Percentiles rank a stretch among this genome's conserved stretches.
phyloP scores from a whole-genome alignment of 2,329 filamentous ascomycete species.

The Alternaria gansuensis region DNA sequence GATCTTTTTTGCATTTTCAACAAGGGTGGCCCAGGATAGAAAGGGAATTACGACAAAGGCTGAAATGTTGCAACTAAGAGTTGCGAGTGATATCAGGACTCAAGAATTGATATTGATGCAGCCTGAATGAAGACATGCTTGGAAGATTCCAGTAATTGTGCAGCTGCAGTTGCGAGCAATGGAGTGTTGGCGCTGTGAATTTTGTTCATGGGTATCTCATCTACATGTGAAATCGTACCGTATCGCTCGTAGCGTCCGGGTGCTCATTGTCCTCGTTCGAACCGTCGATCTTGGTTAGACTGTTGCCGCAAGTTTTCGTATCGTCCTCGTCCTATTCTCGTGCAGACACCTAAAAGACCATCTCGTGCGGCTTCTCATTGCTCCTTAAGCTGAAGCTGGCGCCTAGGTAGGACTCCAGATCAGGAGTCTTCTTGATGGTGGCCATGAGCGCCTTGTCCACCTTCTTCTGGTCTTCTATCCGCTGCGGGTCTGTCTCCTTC shows the following conservation, averaged over 20 bases:
- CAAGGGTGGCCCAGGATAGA: too few species aligned
- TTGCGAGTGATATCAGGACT: too few species aligned
- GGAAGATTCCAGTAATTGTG: neutral
- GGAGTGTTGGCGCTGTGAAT: slow-evolving; percentile 7
- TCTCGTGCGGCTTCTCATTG: slow-evolving; percentile 99
- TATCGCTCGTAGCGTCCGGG: slow-evolving; percentile 9
- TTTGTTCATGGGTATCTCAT: slow-evolving; percentile 27
- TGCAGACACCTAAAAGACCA: slow-evolving; percentile 76
- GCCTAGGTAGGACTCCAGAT: slow-evolving; percentile 89
- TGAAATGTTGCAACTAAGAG: neutral
- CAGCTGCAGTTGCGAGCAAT: neutral
- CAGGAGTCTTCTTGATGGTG: slow-evolving; percentile 95
- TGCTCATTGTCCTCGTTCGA: slow-evolving; percentile 4
- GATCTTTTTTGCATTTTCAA: too few species aligned
- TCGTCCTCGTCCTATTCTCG: neutral
- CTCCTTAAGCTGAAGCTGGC: slow-evolving; percentile 97
- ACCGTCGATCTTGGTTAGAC: neutral
- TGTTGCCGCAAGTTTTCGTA: neutral
- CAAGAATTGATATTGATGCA: too few species aligned
- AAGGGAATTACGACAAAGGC: too few species aligned
- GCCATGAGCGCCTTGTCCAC: slow-evolving; percentile 93
- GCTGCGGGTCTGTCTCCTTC: slow-evolving; percentile 91
- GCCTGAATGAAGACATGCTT: too few species aligned
- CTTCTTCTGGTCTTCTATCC: slow-evolving; percentile 96
- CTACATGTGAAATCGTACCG: slow-evolving; percentile 25